Conservation (phyloP, 257 asterid species). For the Salvia hispanica region DNA sequence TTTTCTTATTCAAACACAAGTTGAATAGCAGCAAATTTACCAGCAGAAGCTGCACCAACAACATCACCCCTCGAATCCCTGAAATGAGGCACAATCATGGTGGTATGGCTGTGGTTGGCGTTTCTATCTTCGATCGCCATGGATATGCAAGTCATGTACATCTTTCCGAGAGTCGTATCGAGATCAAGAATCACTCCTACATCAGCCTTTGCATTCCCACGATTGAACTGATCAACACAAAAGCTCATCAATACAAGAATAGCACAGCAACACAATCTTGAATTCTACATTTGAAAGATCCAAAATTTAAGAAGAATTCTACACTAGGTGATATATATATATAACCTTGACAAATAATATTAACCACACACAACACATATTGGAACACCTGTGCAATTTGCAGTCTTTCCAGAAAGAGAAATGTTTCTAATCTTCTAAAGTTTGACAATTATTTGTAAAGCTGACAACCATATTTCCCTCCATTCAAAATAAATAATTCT, state of each 20-base stretch:
- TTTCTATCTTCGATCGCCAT: constrained; percentile 10
- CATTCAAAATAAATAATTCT: too few relatives aligned
- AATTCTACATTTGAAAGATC: not conserved
- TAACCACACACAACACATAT: too few relatives aligned
- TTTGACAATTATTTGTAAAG: too few relatives aligned
- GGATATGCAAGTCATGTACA: not conserved
- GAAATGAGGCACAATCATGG: constrained; percentile 8
- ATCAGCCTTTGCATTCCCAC: constrained; percentile 1
- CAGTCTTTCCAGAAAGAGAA: too few relatives aligned
- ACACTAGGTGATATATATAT: too few relatives aligned
- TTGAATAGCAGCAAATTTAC: not conserved
- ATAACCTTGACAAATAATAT: too few relatives aligned
- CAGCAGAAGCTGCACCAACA: constrained; percentile 15
- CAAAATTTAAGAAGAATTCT: not conserved
- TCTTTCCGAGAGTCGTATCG: constrained; percentile 6
- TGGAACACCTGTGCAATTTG: too few relatives aligned
- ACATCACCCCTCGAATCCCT: not conserved
- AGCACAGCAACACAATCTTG: not conserved
- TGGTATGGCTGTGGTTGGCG: not conserved
- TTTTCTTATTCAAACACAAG: not conserved
- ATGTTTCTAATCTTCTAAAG: too few relatives aligned
- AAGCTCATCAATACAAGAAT: not conserved
- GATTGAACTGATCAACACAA: not conserved
- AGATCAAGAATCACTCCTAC: constrained; percentile 21
- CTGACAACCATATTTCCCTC: too few relatives aligned